These are phyloP conservation scores for Metarhizium rileyi DNA, from an alignment of 2,329 filamentous ascomycete species.

Conservation along the genomic window DNA sequence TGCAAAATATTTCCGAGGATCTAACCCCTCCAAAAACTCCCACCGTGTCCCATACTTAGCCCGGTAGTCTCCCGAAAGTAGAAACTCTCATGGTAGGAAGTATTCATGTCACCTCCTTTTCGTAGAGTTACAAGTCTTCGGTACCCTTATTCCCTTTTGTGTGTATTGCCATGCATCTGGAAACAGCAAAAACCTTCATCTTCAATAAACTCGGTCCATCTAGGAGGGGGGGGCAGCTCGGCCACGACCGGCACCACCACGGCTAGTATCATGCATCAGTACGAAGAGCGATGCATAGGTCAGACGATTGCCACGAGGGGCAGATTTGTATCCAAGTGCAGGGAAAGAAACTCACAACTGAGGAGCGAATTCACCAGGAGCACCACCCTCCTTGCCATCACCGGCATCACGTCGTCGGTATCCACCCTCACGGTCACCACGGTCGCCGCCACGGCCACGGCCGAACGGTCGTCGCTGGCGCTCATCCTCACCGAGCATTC, in stretches of 20 bases:
- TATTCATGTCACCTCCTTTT: constrained; percentile 26
- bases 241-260: constrained; percentile 83
- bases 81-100: constrained; percentile 27
- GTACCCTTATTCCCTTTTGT: constrained; percentile 14
- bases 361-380: constrained; percentile 84
- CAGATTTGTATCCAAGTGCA: too few species aligned
- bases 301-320: neutral
- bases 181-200: constrained; percentile 27
- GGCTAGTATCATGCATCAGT: constrained; percentile 36
- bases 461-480: constrained; percentile 76
- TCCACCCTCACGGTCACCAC: constrained; percentile 78
- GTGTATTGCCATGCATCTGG: constrained; percentile 30
- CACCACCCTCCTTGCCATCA: constrained; percentile 83
- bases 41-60: constrained; percentile 31
- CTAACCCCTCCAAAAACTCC: constrained; percentile 34
- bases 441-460: constrained; percentile 61
- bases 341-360: constrained; percentile 57
- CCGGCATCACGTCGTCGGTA: constrained; percentile 86
- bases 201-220: constrained; percentile 31
- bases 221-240: constrained; percentile 62
- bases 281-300: neutral
- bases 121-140: constrained; percentile 37
- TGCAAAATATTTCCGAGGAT: constrained; percentile 41
- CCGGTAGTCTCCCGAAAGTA: constrained; percentile 12
- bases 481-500: constrained; percentile 88